Base-by-base conservation (phyloP, 441 rosid species). In the Adansonia madagascariensis region DNA sequence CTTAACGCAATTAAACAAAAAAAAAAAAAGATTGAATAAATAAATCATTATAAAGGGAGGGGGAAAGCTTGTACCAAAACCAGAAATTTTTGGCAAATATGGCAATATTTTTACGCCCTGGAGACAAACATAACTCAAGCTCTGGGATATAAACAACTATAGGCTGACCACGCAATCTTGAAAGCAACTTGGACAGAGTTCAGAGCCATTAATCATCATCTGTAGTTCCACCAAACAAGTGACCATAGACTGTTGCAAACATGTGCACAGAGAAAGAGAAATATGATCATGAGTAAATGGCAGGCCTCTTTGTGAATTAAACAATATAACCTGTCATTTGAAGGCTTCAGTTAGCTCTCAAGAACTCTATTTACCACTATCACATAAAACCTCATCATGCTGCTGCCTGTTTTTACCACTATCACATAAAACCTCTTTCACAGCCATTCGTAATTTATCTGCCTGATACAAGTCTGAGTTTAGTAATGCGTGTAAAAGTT, bases 381-480 rank as follows among this genome's bases (percentile, higher is more conserved):
- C 44, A 52, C 31, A 17, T 50, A 9, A 49, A 70, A 66, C 99
- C 73, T 89, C 96, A 85, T 93, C 92, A 68, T 90, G 88, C 74
- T 83, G 91, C 22, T 71, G 86, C 14, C 89, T 86, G 79, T 93
- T 95, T 43, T 83, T 87, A 1, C 78, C 69, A 75, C 84, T 84
- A 57, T 90, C 90, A 75, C 98, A 95, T 50, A 95, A 81, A 71
- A 90, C 81, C 82, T 95, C 97, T 84, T 93, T 95, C 80, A 91
- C 99, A 69, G 97, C 98, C 94, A 87, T 87, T 72, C 96, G 81
- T 78, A 95, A 79, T 60, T 91, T 94, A 90, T 95, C 96, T 93
- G 79, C 82, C 3, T 75, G 43, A 66, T 44, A 74, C 53, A 22
- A 71, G 73, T 67, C 66, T 12, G 14, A 3, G 74, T n/a, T 55